phyloP scores from a whole-genome alignment of 1,284 basidiomycete genomes.

The Leccinum huronense region DNA sequence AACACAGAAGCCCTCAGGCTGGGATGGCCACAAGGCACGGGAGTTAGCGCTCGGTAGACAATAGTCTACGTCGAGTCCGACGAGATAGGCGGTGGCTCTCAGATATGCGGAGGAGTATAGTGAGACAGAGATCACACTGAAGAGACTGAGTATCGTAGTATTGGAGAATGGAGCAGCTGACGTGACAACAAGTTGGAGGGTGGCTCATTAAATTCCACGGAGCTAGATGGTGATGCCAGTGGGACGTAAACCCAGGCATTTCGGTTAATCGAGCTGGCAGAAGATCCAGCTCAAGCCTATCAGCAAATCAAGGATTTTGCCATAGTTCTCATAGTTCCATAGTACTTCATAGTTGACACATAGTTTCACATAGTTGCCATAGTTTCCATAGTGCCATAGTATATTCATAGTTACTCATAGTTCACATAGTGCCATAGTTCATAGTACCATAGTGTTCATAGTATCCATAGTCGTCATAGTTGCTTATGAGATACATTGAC shows the following conservation, averaged over 20 bases:
- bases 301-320: too few species aligned
- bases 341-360: too few species aligned
- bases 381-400: too few species aligned
- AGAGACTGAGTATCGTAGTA: neutral
- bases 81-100: constrained; percentile 34
- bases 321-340: too few species aligned
- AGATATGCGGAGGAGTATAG: constrained; percentile 11
- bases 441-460: too few species aligned
- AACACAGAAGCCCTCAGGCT: constrained; percentile 53
- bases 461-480: too few species aligned
- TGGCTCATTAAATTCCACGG: constrained; percentile 11
- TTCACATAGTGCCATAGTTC: too few species aligned
- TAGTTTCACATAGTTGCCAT: too few species aligned
- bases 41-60: constrained; percentile 38
- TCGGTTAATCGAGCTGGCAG: constrained; percentile 20
- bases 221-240: constrained; percentile 2
- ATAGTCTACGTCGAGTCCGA: constrained; percentile 43
- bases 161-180: neutral
- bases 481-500: too few species aligned
- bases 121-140: constrained; percentile 23
- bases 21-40: constrained; percentile 33
- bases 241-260: constrained; percentile 24
- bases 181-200: constrained; percentile 9
- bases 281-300: constrained; percentile 17
- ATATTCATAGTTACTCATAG: too few species aligned